Base-by-base conservation (phyloP, 1,284 basidiomycete genomes). In the Irpex sp. region DNA sequence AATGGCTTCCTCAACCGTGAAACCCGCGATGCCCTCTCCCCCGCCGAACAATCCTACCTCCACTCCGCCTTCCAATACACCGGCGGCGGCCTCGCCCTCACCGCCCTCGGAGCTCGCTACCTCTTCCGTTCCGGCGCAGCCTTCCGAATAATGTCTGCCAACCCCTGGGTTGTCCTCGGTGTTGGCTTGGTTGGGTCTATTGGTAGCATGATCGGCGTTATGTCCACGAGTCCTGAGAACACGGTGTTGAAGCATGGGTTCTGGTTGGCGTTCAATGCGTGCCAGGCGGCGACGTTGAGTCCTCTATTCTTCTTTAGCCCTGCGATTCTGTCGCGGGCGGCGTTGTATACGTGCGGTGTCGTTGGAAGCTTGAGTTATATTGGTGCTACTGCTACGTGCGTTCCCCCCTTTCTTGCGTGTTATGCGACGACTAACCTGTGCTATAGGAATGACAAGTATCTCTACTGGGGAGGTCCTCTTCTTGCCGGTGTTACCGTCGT, bases 121-220 rank as follows among this genome's bases (percentile, higher is more conserved):
- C 81, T 96, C 74, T 94, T 95, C 78, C 83, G 77, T 65, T 88
- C 85, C 56, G 94, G 94, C 0, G 73, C 87, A 61, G 88, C 90
- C 7, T 86, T 86, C 75, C 83, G 90, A 55, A 78, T 97, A 59
- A 95, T 96, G 94, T 78, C 88, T 3, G 84, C 89, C 8, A 96
- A 95, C 76, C 94, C 94, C 59, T 96, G 90, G 93, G 76, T 92
- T 43, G 92, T 95, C 3, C 83, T 95, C 37, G 94, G 93, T 67
- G 87, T 90, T 46, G 90, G 93, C 72, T 83, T 95, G 37, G 90
- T 84, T 43, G 92, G 87, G 54, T 85, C 83, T 67, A 89, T 91
- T 65, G 90, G 87, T 2, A 87, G 86, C 5, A 93, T 93, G 89
- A 85, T 92, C 81, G 91, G 88, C 53, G 85, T 86, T 1, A 86